Evolutionary conservation across 2,329 filamentous ascomycete genomes (phyloP).

Genomic region (Cladosporium cucumerinum): DNA sequence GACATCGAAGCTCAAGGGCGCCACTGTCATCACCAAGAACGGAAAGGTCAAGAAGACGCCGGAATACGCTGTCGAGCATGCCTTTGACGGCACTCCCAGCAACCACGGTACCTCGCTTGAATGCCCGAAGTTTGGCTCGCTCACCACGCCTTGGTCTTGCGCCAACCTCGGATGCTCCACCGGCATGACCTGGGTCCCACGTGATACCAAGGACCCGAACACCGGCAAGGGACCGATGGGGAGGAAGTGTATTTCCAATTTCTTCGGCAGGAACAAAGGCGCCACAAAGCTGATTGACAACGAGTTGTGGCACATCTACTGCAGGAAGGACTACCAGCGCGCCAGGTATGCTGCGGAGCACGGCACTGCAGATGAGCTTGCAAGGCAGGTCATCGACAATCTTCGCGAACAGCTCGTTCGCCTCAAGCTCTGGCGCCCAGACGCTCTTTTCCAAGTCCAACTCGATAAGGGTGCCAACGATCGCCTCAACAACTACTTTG

Average conservation of each 20-base stretch:
- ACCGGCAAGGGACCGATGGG: conserved; percentile 16
- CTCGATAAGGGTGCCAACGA: conserved; percentile 26
- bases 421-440: conserved; percentile 32
- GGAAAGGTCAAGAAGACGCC: conserved; percentile 17
- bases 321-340: conserved; percentile 80
- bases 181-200: conserved; percentile 23
- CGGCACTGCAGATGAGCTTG: conserved; percentile 2
- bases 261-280: conserved; percentile 79
- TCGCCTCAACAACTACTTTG: conserved; percentile 25
- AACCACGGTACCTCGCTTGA: conserved; percentile 11
- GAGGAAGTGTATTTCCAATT: conserved; percentile 75
- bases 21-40: conserved; percentile 13
- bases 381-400: conserved; percentile 18
- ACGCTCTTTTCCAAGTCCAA: conserved; percentile 30
- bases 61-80: conserved; percentile 7
- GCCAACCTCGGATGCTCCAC: conserved; percentile 22
- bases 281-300: conserved; percentile 68
- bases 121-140: conserved; percentile 6
- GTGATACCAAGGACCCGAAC: conserved; percentile 17
- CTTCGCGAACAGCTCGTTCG: conserved; percentile 28
- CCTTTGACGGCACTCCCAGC: conserved; percentile 5
- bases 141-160: conserved; percentile 21
- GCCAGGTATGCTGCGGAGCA: conserved; percentile 25
- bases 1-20: not conserved
- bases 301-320: conserved; percentile 70